phyloP scores from a whole-genome alignment of 2,329 filamentous ascomycete species.

The Albifimbria verrucaria region DNA sequence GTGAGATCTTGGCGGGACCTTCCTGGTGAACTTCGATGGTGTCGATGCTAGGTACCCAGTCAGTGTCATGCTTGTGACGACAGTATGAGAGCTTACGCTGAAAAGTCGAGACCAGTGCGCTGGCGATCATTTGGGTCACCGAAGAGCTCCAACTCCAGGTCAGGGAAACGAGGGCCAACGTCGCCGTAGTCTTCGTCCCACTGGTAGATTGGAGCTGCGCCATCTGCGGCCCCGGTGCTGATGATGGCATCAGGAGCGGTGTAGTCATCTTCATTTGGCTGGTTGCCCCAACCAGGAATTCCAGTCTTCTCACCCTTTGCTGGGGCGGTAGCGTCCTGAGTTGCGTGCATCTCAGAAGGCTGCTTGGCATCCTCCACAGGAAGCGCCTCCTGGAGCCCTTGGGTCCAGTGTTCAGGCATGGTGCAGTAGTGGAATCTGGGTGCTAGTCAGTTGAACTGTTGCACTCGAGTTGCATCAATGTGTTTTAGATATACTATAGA shows the following conservation, averaged over 20 bases:
- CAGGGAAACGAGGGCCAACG: constrained; percentile 66
- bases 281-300: not conserved
- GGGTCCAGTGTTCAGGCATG: not conserved
- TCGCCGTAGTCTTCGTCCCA: constrained; percentile 87
- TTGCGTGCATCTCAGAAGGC: too few species aligned
- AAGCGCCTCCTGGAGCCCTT: not conserved
- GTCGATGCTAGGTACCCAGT: constrained; percentile 50
- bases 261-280: not conserved
- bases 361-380: not conserved
- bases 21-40: constrained; percentile 56
- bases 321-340: too few species aligned
- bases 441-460: too few species aligned
- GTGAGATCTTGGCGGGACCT: constrained; percentile 47
- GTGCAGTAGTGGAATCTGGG: too few species aligned
- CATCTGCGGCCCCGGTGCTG: not conserved
- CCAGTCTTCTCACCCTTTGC: too few species aligned
- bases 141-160: constrained; percentile 76
- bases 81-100: constrained; percentile 48
- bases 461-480: too few species aligned
- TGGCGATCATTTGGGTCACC: constrained; percentile 50
- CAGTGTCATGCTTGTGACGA: too few species aligned
- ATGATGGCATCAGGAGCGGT: not conserved
- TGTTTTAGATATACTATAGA: too few species aligned
- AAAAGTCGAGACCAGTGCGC: constrained; percentile 59
- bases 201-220: constrained; percentile 65